These are phyloP conservation scores for Termitomyces sp. DNA, from an alignment of 768 basidiomycete genomes.

Conservation along the genomic window DNA sequence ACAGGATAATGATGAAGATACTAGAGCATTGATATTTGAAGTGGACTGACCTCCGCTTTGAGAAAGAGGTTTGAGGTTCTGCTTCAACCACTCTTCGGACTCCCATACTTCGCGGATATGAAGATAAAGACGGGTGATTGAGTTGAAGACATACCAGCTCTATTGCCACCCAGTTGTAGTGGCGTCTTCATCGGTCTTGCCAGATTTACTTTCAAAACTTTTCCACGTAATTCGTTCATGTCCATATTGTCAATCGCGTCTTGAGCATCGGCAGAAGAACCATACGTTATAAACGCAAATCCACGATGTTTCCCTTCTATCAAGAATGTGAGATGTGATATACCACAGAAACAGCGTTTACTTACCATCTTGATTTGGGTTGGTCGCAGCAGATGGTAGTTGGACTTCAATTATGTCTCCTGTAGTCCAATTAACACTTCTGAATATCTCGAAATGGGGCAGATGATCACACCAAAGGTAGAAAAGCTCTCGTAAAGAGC, in stretches of 20 bases:
- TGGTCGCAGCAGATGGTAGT: constrained; percentile 73
- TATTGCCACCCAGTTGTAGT: constrained; percentile 61
- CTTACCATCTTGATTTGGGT: constrained; percentile 53
- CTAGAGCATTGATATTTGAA: not conserved
- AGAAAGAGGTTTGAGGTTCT: constrained; percentile 73
- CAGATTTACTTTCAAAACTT: constrained; percentile 76
- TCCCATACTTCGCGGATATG: constrained; percentile 73
- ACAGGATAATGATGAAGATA: constrained; percentile 1
- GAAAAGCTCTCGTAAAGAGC: constrained; percentile 75
- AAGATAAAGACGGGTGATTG: not conserved
- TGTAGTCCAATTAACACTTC: constrained; percentile 25
- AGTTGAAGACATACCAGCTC: constrained; percentile 54
- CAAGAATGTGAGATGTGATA: constrained; percentile 5
- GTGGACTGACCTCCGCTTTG: constrained; percentile 60
- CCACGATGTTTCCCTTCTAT: constrained; percentile 81
- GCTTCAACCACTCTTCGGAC: constrained; percentile 87
- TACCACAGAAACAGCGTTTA: constrained; percentile 5
- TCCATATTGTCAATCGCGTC: constrained; percentile 99
- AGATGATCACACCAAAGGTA: constrained; percentile 66
- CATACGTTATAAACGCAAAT: constrained; percentile 89
- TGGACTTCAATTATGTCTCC: constrained; percentile 93
- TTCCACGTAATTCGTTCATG: constrained; percentile 79
- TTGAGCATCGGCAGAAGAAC: constrained; percentile 76
- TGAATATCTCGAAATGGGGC: not conserved
- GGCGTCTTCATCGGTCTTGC: constrained; percentile 78